Percentiles rank a stretch among this genome's conserved stretches.
phyloP scores from a whole-genome alignment of 2,329 filamentous ascomycete species.

The Aspergillus pseudoterreus region DNA sequence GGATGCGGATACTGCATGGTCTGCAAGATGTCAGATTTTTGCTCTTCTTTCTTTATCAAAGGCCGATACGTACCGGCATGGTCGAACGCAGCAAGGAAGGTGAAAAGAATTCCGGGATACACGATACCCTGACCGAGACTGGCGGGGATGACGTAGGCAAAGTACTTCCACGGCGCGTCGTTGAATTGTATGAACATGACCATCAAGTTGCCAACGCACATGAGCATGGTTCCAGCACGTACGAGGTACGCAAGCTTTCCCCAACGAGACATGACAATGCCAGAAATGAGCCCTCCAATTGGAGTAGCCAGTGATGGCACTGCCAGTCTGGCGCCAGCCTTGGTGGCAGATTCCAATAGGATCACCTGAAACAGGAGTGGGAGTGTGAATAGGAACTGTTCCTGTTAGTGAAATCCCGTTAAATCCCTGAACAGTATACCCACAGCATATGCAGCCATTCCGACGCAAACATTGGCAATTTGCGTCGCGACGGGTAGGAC shows the following conservation, averaged over 20 bases:
- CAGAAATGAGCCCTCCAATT: conserved; percentile 42
- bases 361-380: conserved; percentile 45
- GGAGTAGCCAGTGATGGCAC: conserved; percentile 46
- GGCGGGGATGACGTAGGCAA: conserved; percentile 43
- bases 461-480: conserved; percentile 57
- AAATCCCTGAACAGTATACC: conserved; percentile 22
- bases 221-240: conserved; percentile 38
- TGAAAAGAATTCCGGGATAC: conserved; percentile 54
- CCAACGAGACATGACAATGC: conserved; percentile 48
- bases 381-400: conserved; percentile 47
- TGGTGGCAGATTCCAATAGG: conserved; percentile 41
- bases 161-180: conserved; percentile 44
- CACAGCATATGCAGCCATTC: conserved; percentile 61
- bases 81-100: conserved; percentile 59
- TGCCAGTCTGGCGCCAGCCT: conserved; percentile 42
- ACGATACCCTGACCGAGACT: conserved; percentile 47
- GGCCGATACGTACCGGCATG: conserved; percentile 50
- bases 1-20: conserved; percentile 61
- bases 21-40: conserved; percentile 31
- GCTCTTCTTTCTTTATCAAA: neutral
- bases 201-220: conserved; percentile 43
- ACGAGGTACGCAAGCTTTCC: conserved; percentile 42
- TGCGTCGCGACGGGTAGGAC: conserved; percentile 54
- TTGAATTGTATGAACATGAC: conserved; percentile 40
- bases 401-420: neutral